Evolutionary conservation across 192 early-diverging fungal genomes (phyloP).

Genomic region (Helicostylum pulchrum): DNA sequence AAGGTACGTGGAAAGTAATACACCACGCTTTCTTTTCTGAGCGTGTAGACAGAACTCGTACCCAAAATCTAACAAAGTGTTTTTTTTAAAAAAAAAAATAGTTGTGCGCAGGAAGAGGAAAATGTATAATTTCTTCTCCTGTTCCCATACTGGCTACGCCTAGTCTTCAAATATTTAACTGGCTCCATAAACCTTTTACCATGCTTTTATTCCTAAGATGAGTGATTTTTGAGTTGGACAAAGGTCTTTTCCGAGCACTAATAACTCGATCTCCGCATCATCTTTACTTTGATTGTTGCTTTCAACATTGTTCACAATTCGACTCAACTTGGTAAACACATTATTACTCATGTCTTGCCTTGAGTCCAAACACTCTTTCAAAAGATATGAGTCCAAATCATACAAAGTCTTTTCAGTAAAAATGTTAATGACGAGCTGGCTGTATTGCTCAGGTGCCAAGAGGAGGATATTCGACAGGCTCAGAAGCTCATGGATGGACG

Average conservation of each 20-base stretch:
- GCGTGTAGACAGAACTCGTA: no score
- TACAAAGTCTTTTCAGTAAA: slow-evolving; percentile 17
- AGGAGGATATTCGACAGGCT: slow-evolving; percentile 9
- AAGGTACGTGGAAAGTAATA: no score
- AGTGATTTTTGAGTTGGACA: slow-evolving; percentile 14
- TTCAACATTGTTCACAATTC: slow-evolving; percentile 14
- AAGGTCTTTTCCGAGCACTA: slow-evolving; percentile 8
- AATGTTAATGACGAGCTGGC: slow-evolving; percentile 8
- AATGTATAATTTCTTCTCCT: no score
- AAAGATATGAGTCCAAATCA: slow-evolving; percentile 6
- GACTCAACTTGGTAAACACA: slow-evolving; percentile 8
- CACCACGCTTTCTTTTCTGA: no score
- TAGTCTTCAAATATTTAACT: no score
- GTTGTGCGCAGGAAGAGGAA: no score
- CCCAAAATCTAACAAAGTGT: no score
- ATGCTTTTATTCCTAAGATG: slow-evolving; percentile 15
- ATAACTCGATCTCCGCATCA: slow-evolving; percentile 17
- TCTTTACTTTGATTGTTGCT: slow-evolving; percentile 13
- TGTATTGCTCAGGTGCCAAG: slow-evolving; percentile 10
- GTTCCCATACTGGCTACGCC: no score
- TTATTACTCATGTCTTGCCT: slow-evolving; percentile 10
- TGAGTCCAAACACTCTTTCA: slow-evolving; percentile 9
- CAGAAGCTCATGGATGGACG: slow-evolving; percentile 15
- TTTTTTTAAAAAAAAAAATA: no score
- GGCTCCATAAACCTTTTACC: no score